Conservation (phyloP, 2,329 filamentous ascomycete genomes). For the Apiospora sp. region DNA sequence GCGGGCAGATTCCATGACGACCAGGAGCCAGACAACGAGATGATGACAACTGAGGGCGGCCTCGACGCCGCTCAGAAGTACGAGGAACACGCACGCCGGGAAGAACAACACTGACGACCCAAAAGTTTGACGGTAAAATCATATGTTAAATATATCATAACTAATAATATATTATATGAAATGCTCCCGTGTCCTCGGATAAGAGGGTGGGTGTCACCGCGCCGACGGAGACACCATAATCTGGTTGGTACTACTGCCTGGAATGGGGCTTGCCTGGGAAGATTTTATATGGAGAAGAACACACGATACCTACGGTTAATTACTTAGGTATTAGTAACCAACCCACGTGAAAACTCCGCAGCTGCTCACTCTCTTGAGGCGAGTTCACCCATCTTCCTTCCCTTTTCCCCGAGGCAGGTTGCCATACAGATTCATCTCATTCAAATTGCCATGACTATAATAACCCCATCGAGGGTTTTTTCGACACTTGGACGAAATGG, state of each 20-base stretch:
- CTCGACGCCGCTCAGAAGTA: too few relatives aligned
- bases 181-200: not conserved
- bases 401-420: not conserved
- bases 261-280: not conserved
- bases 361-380: not conserved
- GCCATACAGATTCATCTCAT: not conserved
- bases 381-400: not conserved
- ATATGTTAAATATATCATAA: too few relatives aligned
- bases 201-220: not conserved
- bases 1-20: too few relatives aligned
- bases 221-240: not conserved
- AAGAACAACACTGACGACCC: too few relatives aligned
- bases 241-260: not conserved
- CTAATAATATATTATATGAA: not conserved
- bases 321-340: not conserved
- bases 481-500: not conserved
- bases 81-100: too few relatives aligned
- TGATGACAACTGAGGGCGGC: too few relatives aligned
- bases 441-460: not conserved
- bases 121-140: too few relatives aligned
- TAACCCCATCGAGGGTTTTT: not conserved
- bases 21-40: too few relatives aligned
- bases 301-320: not conserved
- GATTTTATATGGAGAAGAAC: conserved; percentile 3
- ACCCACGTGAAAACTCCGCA: not conserved